Evolutionary conservation across 192 early-diverging fungal species (phyloP).

Genomic region (Mortierella hygrophila): DNA sequence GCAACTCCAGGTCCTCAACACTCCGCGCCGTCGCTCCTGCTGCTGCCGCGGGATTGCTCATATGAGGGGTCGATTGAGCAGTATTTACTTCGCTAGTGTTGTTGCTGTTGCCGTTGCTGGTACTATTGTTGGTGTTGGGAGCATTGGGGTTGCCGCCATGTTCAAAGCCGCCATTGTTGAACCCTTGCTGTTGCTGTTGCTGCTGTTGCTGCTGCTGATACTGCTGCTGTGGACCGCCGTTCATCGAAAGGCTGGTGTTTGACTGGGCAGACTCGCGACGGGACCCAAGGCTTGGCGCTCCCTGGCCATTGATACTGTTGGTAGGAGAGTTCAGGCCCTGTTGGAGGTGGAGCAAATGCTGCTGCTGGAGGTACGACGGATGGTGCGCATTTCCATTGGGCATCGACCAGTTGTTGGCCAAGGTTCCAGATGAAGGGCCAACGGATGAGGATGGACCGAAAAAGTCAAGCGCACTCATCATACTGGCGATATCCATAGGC

Average conservation of each 20-base stretch:
- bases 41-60: conserved; percentile 7
- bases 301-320: conserved; percentile 13
- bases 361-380: background rate
- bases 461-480: conserved; percentile 52
- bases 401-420: conserved; percentile 28
- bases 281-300: background rate
- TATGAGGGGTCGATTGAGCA: conserved; percentile 20
- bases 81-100: conserved; percentile 11
- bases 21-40: conserved; percentile 15
- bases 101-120: conserved; percentile 13
- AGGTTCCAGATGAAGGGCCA: conserved; percentile 3
- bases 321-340: conserved; percentile 18
- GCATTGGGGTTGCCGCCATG: background rate
- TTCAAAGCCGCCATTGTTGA: background rate
- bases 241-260: background rate
- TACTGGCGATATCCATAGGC: conserved; percentile 40
- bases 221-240: conserved; percentile 18
- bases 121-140: conserved; percentile 1
- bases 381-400: conserved; percentile 11
- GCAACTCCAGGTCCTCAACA: conserved; percentile 46
- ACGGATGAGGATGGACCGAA: conserved; percentile 19
- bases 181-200: conserved; percentile 19
- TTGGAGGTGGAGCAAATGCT: background rate
- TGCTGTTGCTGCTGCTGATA: conserved; percentile 8
- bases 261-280: conserved; percentile 18